Evolutionary conservation across 176 grass and related monocot genomes (phyloP).

Genomic region (Ensete glaucum): DNA sequence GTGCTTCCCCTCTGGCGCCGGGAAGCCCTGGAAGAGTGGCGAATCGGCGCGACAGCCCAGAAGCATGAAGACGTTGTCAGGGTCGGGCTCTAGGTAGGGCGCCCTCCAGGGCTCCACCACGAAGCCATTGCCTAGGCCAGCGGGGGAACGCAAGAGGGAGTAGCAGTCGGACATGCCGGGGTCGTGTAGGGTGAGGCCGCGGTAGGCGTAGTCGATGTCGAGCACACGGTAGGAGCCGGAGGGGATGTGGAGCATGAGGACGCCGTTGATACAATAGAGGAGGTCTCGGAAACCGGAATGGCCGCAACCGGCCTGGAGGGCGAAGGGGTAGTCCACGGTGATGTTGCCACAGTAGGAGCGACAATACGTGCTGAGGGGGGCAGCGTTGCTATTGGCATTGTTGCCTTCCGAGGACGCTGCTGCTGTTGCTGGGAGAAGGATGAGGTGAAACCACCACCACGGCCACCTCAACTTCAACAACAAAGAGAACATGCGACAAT

Average conservation of each 20-base stretch:
- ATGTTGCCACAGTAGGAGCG: conserved; percentile 90
- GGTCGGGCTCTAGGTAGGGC: conserved; percentile 52
- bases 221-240: conserved; percentile 92
- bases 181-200: conserved; percentile 70
- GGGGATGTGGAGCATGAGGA: conserved; percentile 81
- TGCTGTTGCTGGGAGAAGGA: not conserved
- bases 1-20: conserved; percentile 32
- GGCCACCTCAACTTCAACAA: too few relatives aligned
- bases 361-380: conserved; percentile 44
- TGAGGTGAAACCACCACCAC: not conserved
- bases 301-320: conserved; percentile 57
- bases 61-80: conserved; percentile 92
- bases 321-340: conserved; percentile 93
- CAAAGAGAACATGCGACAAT: not conserved
- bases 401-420: conserved; percentile 8
- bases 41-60: conserved; percentile 71
- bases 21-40: conserved; percentile 89
- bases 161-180: conserved; percentile 94
- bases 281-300: conserved; percentile 78
- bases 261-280: conserved; percentile 79
- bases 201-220: conserved; percentile 87
- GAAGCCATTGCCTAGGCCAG: conserved; percentile 60
- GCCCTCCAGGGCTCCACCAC: conserved; percentile 69
- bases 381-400: too few relatives aligned
- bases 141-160: conserved; percentile 52